Base-by-base conservation (phyloP, 768 basidiomycete species). In the Suillus plorans region DNA sequence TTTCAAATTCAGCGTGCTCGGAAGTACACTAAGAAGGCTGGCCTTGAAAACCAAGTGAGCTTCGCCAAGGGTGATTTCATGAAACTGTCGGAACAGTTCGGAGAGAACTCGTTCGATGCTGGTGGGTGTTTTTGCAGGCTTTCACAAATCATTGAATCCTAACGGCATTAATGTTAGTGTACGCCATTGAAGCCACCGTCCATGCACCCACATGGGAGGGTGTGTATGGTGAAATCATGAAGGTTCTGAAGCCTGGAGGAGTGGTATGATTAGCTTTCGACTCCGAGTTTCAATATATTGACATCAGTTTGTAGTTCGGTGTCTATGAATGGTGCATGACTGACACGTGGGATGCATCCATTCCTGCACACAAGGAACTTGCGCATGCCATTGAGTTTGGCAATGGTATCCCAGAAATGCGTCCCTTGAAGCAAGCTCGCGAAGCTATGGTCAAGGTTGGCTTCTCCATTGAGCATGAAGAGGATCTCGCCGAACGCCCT, bases 261-360 rank as follows among this genome's bases (percentile, higher is more conserved):
- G 82, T 92, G 25, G 95, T 96, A 73, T 75, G 92, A 86, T 36
- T 63, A 56, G n/a, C 25, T 28, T 7, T 3, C 2, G 52, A 67
- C 5, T 22, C 18, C 42, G 5, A 18, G 13, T 34, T 60, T 7
- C 5, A 5, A 5, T 57, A 5, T 55, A 41, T n/a, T 57, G 2
- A 66, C 69, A 65, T 34, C 5, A 56, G 39, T 52, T 45, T 47
- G 1, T 66, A 96, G 92, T 97, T 97, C 77, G 97, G 96, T 73
- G 92, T 99, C 44, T 99, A 99, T 78, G 97, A 99, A 76, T 99
- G 97, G 97, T 90, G 89, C 78, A 98, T 99, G 97, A 98, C 97
- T 22, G 95, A 98, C 76, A 75, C 78, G 4, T 96, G 96, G 93
- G 91, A 98, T 78, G 85, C 92, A 45, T 85, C 90, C 55, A 91